Conservation (phyloP, 768 basidiomycete genomes). For the Leccinum aurantiacum region DNA sequence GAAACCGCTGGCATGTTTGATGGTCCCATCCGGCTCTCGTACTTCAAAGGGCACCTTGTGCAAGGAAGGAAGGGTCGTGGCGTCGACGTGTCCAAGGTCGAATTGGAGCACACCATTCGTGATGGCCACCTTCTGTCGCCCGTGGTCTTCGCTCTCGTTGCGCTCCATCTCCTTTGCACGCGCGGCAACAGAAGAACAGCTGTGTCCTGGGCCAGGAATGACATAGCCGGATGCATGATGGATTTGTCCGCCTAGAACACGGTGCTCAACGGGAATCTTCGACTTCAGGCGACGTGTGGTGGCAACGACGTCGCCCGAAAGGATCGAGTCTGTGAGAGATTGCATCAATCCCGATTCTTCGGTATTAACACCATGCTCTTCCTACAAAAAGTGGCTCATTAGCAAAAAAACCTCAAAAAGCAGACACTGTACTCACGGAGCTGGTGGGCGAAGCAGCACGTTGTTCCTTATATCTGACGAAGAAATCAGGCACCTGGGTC, state of each 20-base stretch:
- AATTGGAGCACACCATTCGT: constrained; percentile 34
- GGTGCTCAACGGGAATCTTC: constrained; percentile 31
- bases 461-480: constrained; percentile 28
- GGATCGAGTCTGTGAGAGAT: constrained; percentile 21
- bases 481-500: constrained; percentile 27
- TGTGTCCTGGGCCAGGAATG: constrained; percentile 31
- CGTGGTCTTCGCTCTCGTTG: constrained; percentile 18
- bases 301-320: constrained; percentile 26
- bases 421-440: constrained; percentile 6
- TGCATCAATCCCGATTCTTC: constrained; percentile 25
- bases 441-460: constrained; percentile 3
- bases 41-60: constrained; percentile 47
- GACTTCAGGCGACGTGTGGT: constrained; percentile 29
- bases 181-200: constrained; percentile 23
- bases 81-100: constrained; percentile 26
- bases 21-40: constrained; percentile 36
- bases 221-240: constrained; percentile 31
- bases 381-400: constrained; percentile 1
- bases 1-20: constrained; percentile 43
- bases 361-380: neutral
- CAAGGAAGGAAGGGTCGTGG: constrained; percentile 22
- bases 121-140: constrained; percentile 33
- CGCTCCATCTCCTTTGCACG: constrained; percentile 29
- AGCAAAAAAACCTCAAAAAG: neutral
- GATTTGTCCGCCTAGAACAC: constrained; percentile 13